phyloP scores from a whole-genome alignment of 495 filamentous ascomycete genomes.

The Melanomma pulvis-pyrius region DNA sequence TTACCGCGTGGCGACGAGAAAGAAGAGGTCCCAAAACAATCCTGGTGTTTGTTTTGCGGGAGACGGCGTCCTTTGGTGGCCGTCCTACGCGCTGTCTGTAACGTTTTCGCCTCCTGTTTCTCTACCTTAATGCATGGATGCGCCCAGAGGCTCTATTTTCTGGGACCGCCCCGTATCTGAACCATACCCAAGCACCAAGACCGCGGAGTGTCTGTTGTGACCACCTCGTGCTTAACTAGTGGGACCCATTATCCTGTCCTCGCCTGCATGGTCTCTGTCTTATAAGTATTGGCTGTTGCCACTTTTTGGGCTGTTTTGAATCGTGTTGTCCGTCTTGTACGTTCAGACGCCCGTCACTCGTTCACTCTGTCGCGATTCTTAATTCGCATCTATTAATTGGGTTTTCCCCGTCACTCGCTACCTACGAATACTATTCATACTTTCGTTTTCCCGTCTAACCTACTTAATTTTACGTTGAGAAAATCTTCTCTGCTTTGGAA shows the following conservation, averaged over 20 bases:
- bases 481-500: not conserved
- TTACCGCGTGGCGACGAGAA: not conserved
- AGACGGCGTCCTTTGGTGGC: not conserved
- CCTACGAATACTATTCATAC: not conserved
- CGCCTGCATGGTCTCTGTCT: not conserved
- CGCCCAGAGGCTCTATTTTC: not conserved
- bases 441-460: not conserved
- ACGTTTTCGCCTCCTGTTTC: not conserved
- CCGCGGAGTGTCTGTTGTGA: not conserved
- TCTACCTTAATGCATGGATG: not conserved
- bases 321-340: constrained; percentile 14
- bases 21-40: not conserved
- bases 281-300: constrained; percentile 11
- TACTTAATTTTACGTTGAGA: not conserved
- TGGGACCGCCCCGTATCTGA: not conserved
- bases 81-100: not conserved
- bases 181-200: constrained; percentile 1
- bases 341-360: constrained; percentile 17
- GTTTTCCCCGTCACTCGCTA: constrained; percentile 15
- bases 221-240: constrained; percentile 3
- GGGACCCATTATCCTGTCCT: not conserved
- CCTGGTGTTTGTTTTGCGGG: not conserved
- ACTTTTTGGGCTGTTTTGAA: not conserved
- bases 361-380: constrained; percentile 4
- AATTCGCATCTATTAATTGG: not conserved